Evolutionary conservation across 176 grass and related monocot genomes (phyloP), one percentile per base, ranked within the genome.

Genomic region (Elymus sibiricus): DNA sequence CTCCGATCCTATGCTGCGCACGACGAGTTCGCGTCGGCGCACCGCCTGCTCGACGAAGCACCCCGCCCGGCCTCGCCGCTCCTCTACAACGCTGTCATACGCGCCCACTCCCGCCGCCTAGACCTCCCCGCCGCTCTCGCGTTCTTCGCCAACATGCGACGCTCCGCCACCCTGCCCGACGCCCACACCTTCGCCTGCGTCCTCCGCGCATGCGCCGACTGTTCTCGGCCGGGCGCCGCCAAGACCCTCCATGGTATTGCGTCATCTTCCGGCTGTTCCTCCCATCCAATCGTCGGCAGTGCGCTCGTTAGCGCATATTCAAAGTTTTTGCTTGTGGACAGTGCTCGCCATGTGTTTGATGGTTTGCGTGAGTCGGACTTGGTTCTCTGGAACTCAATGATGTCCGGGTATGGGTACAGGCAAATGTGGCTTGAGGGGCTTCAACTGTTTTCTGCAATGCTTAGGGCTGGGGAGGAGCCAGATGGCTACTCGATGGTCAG

Each of bases 41-140:
- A 37, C 68, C 79, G 40, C 76, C 70, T 95, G 63, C 87, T 95
- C 83, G 93, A 92, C 76, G 70, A 12, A 39, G 74, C 83, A 46
- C 83, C 86, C 79, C 49, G 11, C 44, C 74, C 85, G 37, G 73
- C 47, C 14, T 84, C 80, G 34, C 56, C 76, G 34, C 74, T 90
- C 69, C 85, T 95, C 76, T 86, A 87, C 88, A 95, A 92, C 71
- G 71, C 90, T 38, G 61, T 95, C 44, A 92, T 95, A 63, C 90
- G 86, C 26, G 88, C 86, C 24, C 86, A 95, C 35, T 90, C 93
- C 10, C 44, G 87, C 74, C 79, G 64, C 64, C 79, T 67, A 63
- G 68, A 88, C 55, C 84, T 95, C 21, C 38, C 61, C 25, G 21
- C 79, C 6, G 76, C 88, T n/a, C 74, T 86, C 75, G 38, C 55